Evolutionary conservation across 2,329 filamentous ascomycete species (phyloP).

Genomic region (Colletotrichum chlorophyti): DNA sequence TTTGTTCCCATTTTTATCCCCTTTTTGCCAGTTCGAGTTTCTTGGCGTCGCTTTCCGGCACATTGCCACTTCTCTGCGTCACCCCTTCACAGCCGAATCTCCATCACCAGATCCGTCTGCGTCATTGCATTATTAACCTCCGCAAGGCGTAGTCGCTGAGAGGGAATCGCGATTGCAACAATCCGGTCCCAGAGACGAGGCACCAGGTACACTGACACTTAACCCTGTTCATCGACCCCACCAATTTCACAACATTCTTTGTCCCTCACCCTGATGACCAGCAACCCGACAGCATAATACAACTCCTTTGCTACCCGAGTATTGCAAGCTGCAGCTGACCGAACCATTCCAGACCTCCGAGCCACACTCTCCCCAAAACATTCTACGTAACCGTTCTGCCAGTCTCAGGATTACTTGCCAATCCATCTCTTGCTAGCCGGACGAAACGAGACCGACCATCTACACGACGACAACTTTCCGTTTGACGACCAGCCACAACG

Average conservation of each 20-base stretch:
- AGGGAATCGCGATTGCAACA: neutral
- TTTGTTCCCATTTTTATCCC: neutral
- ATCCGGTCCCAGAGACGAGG: conserved; percentile 6
- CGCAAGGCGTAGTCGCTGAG: neutral
- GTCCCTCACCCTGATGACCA: conserved; percentile 13
- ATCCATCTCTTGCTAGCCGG: too few relatives aligned
- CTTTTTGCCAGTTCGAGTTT: neutral
- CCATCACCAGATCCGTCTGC: neutral
- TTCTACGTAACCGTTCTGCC: conserved; percentile 69
- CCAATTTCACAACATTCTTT: conserved; percentile 29
- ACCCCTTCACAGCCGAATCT: neutral
- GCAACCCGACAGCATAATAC: conserved; percentile 19
- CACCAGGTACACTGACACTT: conserved; percentile 3
- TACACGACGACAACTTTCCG: neutral
- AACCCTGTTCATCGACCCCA: conserved; percentile 16
- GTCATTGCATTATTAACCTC: neutral
- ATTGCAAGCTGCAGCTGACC: conserved; percentile 61
- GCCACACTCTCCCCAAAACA: conserved; percentile 61
- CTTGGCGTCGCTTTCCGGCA: neutral
- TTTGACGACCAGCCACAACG: conserved; percentile 32
- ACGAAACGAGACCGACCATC: neutral
- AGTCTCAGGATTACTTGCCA: conserved; percentile 62
- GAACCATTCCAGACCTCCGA: conserved; percentile 69
- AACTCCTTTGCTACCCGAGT: conserved; percentile 35
- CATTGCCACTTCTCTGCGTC: conserved; percentile 10